These are phyloP conservation scores for Stereocaulon alpinum DNA, from an alignment of 495 filamentous ascomycete species.

Conservation along the genomic window DNA sequence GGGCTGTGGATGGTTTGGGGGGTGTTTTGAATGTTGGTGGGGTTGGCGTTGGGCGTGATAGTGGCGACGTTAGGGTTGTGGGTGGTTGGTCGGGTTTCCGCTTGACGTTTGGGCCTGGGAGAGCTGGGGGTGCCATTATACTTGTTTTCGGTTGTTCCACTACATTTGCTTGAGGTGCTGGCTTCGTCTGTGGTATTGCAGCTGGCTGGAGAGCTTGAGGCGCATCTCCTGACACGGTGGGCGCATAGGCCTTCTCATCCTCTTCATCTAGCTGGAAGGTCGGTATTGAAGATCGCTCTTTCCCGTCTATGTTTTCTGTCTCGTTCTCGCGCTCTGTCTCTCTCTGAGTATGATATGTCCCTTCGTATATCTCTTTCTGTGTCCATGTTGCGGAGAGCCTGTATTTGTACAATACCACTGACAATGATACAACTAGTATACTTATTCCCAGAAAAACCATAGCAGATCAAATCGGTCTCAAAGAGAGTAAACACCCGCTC, in stretches of 20 bases:
- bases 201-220: background rate
- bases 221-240: background rate
- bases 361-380: background rate
- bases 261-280: background rate
- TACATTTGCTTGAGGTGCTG: background rate
- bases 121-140: background rate
- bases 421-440: constrained; percentile 6
- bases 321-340: background rate
- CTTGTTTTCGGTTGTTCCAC: background rate
- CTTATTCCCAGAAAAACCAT: constrained; percentile 16
- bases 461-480: background rate
- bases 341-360: background rate
- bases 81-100: background rate
- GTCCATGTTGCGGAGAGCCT: background rate
- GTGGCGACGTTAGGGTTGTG: constrained; percentile 17
- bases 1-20: constrained; percentile 23
- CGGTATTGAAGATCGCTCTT: background rate
- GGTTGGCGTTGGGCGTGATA: constrained; percentile 20
- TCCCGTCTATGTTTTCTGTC: background rate
- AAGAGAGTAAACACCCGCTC: background rate
- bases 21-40: constrained; percentile 20
- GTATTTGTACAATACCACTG: constrained; percentile 13
- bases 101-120: background rate
- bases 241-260: background rate
- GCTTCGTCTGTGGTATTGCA: background rate